These are phyloP conservation scores for Malus hybrid DNA, from an alignment of 331 rosid species.

Conservation along the genomic window DNA sequence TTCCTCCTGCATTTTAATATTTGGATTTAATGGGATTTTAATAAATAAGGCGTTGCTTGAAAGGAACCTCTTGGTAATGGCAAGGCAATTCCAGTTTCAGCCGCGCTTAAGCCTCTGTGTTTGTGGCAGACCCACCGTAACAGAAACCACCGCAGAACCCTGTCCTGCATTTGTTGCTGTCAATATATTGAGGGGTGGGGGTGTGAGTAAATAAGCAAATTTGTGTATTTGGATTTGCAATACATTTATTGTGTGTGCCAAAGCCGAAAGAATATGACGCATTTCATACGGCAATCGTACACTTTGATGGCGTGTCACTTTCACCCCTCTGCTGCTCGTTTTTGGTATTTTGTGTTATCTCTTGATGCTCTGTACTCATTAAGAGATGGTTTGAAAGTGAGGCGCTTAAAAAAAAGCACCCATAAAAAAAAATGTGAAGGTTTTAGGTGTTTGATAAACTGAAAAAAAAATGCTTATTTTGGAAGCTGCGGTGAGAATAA, in stretches of 20 bases:
- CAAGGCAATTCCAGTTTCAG: background rate
- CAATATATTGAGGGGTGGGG: too few relatives aligned
- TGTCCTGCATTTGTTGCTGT: too few relatives aligned
- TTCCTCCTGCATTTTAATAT: background rate
- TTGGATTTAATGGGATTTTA: background rate
- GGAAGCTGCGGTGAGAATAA: too few relatives aligned
- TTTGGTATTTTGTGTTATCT: background rate
- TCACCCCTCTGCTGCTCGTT: background rate
- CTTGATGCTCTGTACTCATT: background rate
- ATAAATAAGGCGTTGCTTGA: conserved; percentile 37
- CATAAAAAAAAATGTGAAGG: too few relatives aligned
- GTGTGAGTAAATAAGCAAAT: too few relatives aligned
- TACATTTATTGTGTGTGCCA: conserved; percentile 2
- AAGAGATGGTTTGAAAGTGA: too few relatives aligned
- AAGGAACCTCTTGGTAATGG: conserved; percentile 31
- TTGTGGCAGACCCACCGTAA: background rate
- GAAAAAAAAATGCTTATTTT: too few relatives aligned
- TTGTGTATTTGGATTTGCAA: background rate
- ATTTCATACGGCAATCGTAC: conserved; percentile 38
- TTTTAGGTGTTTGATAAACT: too few relatives aligned
- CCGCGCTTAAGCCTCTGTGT: too few relatives aligned
- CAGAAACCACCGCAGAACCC: too few relatives aligned
- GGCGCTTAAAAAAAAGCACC: too few relatives aligned
- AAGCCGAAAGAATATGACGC: conserved; percentile 39
- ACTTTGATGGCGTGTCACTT: conserved; percentile 20